Evolutionary conservation across 1,284 basidiomycete genomes (phyloP).

Genomic region (Chalciporus sp.): DNA sequence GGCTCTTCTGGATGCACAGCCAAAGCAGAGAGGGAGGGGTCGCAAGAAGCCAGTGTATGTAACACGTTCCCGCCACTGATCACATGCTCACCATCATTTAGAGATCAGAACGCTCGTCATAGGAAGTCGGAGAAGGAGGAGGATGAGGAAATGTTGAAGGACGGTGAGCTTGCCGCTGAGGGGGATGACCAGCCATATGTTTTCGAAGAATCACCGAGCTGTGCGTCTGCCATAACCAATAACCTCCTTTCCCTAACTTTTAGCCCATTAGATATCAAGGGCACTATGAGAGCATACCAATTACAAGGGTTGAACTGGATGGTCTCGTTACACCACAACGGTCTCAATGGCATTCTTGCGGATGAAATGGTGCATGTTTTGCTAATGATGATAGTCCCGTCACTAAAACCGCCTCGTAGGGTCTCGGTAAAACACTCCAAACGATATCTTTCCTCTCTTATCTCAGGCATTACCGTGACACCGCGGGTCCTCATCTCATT

Average conservation of each 20-base stretch:
- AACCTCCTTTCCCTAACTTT: background rate
- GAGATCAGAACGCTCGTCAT: constrained; percentile 79
- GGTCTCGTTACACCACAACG: constrained; percentile 91
- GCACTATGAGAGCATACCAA: constrained; percentile 93
- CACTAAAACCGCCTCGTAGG: constrained; percentile 51
- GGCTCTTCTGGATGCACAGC: constrained; percentile 82
- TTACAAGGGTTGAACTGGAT: constrained; percentile 98
- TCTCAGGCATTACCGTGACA: constrained; percentile 83
- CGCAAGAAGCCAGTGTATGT: constrained; percentile 78
- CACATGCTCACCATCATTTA: constrained; percentile 29
- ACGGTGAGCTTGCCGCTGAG: constrained; percentile 77
- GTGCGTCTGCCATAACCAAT: constrained; percentile 48
- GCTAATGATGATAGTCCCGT: background rate
- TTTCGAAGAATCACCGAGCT: constrained; percentile 90
- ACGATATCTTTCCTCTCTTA: constrained; percentile 98
- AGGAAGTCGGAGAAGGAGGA: constrained; percentile 98
- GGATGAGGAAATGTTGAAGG: constrained; percentile 92
- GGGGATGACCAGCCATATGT: constrained; percentile 87
- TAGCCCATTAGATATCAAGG: constrained; percentile 72
- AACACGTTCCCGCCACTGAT: background rate
- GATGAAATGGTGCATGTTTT: constrained; percentile 82
- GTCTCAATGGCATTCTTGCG: constrained; percentile 90
- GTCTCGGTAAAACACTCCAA: constrained; percentile 97
- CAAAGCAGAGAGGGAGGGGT: constrained; percentile 79
- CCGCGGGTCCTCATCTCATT: constrained; percentile 86